These are phyloP conservation scores for Lyophyllum atratum DNA, from an alignment of 768 basidiomycete species.

Conservation along the genomic window DNA sequence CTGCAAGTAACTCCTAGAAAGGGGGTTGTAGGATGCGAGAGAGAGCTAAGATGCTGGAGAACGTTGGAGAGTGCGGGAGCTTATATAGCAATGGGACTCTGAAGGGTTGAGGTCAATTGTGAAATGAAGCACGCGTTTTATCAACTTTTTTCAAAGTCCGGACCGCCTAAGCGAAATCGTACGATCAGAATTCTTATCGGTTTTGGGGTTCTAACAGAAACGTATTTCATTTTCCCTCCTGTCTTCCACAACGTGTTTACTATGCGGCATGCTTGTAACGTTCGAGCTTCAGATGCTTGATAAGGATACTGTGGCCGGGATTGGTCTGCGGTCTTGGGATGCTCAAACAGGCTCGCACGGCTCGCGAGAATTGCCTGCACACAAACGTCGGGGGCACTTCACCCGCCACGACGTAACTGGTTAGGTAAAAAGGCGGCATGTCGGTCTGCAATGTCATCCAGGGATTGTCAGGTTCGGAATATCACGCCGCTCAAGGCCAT, in stretches of 20 bases:
- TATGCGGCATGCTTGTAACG: no score
- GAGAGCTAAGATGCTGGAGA: neutral
- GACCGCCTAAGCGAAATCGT: slow-evolving; percentile 1
- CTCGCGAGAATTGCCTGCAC: no score
- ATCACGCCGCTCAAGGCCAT: no score
- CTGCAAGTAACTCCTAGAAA: slow-evolving; percentile 38
- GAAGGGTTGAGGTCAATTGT: neutral
- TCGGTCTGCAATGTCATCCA: no score
- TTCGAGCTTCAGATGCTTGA: no score
- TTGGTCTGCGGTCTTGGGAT: no score
- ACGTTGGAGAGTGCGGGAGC: neutral
- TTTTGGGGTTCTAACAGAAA: slow-evolving; percentile 3
- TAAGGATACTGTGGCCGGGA: no score
- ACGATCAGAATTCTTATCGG: slow-evolving; percentile 1
- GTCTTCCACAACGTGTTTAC: neutral
- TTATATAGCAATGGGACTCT: neutral
- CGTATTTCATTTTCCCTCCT: neutral
- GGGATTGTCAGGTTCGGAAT: no score
- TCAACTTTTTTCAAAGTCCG: slow-evolving; percentile 15
- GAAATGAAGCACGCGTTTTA: slow-evolving; percentile 6
- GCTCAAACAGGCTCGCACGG: no score
- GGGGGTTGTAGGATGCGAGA: slow-evolving; percentile 1
- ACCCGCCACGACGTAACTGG: no score
- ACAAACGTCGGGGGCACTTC: no score
- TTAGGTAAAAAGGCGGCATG: no score